Conservation (phyloP, 2,329 filamentous ascomycete genomes). For the Scedosporium dehoogii region DNA sequence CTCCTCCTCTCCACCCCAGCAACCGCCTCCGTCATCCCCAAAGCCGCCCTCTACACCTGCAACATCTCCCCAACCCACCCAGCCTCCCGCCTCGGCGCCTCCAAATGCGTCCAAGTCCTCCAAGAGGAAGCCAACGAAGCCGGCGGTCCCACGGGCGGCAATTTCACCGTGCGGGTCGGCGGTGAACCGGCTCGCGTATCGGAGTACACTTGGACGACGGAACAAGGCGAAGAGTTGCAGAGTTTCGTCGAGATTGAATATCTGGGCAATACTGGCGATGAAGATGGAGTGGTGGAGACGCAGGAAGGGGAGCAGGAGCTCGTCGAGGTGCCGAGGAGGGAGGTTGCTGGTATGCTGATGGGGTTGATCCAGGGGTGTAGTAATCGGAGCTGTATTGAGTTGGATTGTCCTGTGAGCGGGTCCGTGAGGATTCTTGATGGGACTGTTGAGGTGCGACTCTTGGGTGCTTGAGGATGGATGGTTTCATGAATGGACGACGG, state of each 20-base stretch:
- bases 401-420: neutral
- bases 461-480: neutral
- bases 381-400: neutral
- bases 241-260: neutral
- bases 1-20: neutral
- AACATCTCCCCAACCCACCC: constrained; percentile 1
- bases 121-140: neutral
- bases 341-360: neutral
- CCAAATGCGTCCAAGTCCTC: neutral
- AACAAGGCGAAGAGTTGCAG: neutral
- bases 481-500: neutral
- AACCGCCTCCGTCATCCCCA: neutral
- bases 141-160: constrained; percentile 1
- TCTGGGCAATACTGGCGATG: neutral
- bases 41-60: neutral
- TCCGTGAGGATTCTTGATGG: neutral
- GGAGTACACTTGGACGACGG: neutral
- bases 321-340: neutral
- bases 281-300: neutral
- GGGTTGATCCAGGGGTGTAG: neutral
- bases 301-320: neutral
- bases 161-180: neutral
- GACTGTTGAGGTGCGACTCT: neutral
- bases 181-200: neutral
- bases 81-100: constrained; percentile 1